phyloP scores from a whole-genome alignment of 2,329 filamentous ascomycete genomes.

The Cladosporium sp. region DNA sequence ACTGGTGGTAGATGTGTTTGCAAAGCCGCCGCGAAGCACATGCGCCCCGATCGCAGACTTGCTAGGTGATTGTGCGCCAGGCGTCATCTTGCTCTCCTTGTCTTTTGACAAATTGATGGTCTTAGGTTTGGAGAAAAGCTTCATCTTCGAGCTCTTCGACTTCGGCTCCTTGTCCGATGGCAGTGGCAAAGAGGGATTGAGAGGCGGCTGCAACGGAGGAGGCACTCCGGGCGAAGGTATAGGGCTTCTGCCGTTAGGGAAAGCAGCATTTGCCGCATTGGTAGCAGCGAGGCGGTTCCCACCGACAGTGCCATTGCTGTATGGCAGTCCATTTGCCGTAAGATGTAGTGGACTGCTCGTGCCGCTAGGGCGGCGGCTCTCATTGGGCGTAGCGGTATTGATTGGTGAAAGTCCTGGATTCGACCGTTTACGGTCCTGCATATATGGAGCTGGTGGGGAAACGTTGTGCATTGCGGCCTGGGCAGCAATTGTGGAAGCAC shows the following conservation, averaged over 20 bases:
- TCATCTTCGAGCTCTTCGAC: conserved; percentile 70
- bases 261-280: conserved; percentile 68
- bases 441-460: conserved; percentile 24
- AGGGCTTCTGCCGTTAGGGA: conserved; percentile 56
- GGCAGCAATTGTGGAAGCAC: conserved; percentile 74
- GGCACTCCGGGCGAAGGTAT: conserved; percentile 37
- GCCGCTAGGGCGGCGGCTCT: conserved; percentile 24
- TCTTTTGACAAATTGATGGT: conserved; percentile 69
- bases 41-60: conserved; percentile 47
- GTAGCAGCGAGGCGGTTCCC: conserved; percentile 63
- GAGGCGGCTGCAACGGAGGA: conserved; percentile 10
- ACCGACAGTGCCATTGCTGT: conserved; percentile 60
- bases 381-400: conserved; percentile 25
- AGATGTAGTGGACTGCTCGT: conserved; percentile 26
- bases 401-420: conserved; percentile 64
- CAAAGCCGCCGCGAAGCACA: conserved; percentile 58
- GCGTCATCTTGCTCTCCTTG: conserved; percentile 58
- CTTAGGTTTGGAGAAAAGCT: conserved; percentile 73
- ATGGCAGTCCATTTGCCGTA: conserved; percentile 28
- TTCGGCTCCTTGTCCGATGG: conserved; percentile 56
- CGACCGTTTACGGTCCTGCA: conserved; percentile 59
- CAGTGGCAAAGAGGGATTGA: conserved; percentile 19
- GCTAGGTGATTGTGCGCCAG: conserved; percentile 64
- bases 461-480: conserved; percentile 65
- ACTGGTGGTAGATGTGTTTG: conserved; percentile 67